Evolutionary conservation across 371 early-diverging fungal genomes (phyloP).

Genomic region (Apophysomyces sp.): DNA sequence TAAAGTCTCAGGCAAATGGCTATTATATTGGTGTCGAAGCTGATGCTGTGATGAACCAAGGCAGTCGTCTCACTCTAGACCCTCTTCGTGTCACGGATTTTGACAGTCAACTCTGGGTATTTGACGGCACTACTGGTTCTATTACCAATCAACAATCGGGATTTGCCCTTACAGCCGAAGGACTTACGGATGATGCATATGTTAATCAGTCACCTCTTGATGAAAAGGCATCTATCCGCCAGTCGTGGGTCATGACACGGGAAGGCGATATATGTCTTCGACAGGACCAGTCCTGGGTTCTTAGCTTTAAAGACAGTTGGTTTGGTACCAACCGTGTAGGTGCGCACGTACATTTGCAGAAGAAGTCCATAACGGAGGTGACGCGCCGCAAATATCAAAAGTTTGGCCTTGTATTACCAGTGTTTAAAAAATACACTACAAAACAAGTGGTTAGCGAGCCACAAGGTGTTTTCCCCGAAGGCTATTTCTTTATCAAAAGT

Average conservation of each 20-base stretch:
- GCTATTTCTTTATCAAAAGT: constrained; percentile 66
- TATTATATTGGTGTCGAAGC: constrained; percentile 34
- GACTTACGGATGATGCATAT: constrained; percentile 43
- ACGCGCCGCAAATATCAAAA: constrained; percentile 26
- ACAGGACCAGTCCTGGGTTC: constrained; percentile 36
- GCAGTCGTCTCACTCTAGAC: constrained; percentile 32
- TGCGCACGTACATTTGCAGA: constrained; percentile 41
- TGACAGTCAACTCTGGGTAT: constrained; percentile 56
- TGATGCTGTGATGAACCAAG: constrained; percentile 14
- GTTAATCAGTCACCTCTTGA: constrained; percentile 29
- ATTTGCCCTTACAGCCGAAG: constrained; percentile 49
- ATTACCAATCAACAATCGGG: constrained; percentile 53
- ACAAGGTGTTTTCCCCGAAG: constrained; percentile 49
- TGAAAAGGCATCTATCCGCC: constrained; percentile 17
- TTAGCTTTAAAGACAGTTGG: constrained; percentile 54
- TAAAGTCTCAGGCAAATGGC: constrained; percentile 38
- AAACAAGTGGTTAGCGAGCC: constrained; percentile 12
- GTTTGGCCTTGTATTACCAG: constrained; percentile 41
- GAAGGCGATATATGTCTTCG: constrained; percentile 42
- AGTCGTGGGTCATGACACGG: constrained; percentile 34
- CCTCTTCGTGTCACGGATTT: constrained; percentile 29
- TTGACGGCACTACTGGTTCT: constrained; percentile 31
- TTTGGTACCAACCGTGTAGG: constrained; percentile 40
- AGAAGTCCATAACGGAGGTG: constrained; percentile 14
- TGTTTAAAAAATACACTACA: constrained; percentile 31